phyloP scores from a whole-genome alignment of 2,329 filamentous ascomycete species.

The Cephalotrichum gorgonifer region DNA sequence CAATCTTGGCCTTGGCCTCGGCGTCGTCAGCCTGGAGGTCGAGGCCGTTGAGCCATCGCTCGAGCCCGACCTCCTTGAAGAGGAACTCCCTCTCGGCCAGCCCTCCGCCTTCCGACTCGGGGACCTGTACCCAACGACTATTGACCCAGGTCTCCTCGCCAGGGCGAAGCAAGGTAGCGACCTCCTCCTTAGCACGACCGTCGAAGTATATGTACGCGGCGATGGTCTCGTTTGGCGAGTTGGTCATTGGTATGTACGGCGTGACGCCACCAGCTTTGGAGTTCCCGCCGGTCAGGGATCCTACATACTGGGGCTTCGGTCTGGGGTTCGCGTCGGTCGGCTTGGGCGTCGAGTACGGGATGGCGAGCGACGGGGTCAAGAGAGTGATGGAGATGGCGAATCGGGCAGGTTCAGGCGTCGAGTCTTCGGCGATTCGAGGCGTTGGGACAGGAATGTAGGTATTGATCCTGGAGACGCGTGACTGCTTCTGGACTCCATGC shows the following conservation, averaged over 20 bases:
- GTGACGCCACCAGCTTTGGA: slow-evolving; percentile 48
- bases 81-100: slow-evolving; percentile 93
- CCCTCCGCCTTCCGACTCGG: slow-evolving; percentile 81
- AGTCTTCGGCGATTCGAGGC: slow-evolving; percentile 53
- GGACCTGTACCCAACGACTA: slow-evolving; percentile 92
- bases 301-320: slow-evolving; percentile 74
- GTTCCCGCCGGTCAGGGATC: slow-evolving; percentile 49
- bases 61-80: slow-evolving; percentile 91
- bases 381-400: slow-evolving; percentile 98
- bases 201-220: slow-evolving; percentile 99
- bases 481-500: slow-evolving; percentile 90
- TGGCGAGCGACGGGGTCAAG: slow-evolving; percentile 74
- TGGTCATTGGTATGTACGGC: slow-evolving; percentile 86
- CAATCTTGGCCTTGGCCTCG: slow-evolving; percentile 78
- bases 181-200: slow-evolving; percentile 88
- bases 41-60: slow-evolving; percentile 91
- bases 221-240: slow-evolving; percentile 91
- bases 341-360: slow-evolving; percentile 88
- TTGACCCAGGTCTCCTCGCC: slow-evolving; percentile 99
- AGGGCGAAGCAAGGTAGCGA: slow-evolving; percentile 81
- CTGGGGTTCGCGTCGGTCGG: slow-evolving; percentile 64
- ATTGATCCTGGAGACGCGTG: slow-evolving; percentile 82
- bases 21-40: slow-evolving; percentile 91
- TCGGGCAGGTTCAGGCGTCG: slow-evolving; percentile 81
- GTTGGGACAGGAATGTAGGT: slow-evolving; percentile 95